Percentiles rank a stretch among this genome's conserved stretches.
Evolutionary conservation across 176 grass and related monocot genomes (phyloP).

Genomic region (Eremochloa ophiuroides): DNA sequence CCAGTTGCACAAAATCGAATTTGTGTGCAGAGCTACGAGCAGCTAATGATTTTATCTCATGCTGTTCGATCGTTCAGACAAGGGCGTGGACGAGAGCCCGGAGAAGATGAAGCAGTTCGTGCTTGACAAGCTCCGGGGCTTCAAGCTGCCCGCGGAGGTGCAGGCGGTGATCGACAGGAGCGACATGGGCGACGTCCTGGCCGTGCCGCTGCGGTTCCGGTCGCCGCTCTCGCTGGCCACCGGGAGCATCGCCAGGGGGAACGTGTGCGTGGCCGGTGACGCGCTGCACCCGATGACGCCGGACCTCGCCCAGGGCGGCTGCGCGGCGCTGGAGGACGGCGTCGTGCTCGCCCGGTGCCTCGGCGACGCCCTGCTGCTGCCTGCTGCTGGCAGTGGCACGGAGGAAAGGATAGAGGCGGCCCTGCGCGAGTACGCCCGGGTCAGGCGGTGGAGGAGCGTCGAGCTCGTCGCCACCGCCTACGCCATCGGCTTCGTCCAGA

Average conservation of each 20-base stretch:
- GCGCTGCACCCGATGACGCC: slow-evolving; percentile 91
- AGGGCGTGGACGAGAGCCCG: slow-evolving; percentile 34
- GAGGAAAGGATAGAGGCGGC: slow-evolving; percentile 21
- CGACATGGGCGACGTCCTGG: slow-evolving; percentile 46
- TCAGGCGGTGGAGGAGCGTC: slow-evolving; percentile 63
- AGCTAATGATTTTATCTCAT: background rate
- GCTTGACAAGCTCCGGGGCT: slow-evolving; percentile 19
- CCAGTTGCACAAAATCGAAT: too few relatives aligned
- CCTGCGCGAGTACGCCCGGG: slow-evolving; percentile 36
- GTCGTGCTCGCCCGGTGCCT: slow-evolving; percentile 50
- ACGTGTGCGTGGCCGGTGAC: slow-evolving; percentile 67
- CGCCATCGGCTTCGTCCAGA: slow-evolving; percentile 42
- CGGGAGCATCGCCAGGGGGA: slow-evolving; percentile 44
- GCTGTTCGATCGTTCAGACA: background rate
- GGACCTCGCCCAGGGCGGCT: slow-evolving; percentile 69
- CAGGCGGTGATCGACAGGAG: slow-evolving; percentile 40
- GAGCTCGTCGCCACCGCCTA: slow-evolving; percentile 32
- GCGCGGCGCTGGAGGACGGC: slow-evolving; percentile 64
- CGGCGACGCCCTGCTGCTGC: slow-evolving; percentile 25
- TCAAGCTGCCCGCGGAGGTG: slow-evolving; percentile 27
- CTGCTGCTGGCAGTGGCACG: background rate
- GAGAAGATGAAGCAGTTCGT: slow-evolving; percentile 42
- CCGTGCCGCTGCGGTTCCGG: slow-evolving; percentile 47
- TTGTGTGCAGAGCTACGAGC: background rate
- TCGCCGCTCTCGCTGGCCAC: slow-evolving; percentile 41